Percentiles rank a stretch among this genome's conserved stretches.
Evolutionary conservation across 2,329 filamentous ascomycete genomes (phyloP).

Genomic region (Clarireedia homoeocarpa): DNA sequence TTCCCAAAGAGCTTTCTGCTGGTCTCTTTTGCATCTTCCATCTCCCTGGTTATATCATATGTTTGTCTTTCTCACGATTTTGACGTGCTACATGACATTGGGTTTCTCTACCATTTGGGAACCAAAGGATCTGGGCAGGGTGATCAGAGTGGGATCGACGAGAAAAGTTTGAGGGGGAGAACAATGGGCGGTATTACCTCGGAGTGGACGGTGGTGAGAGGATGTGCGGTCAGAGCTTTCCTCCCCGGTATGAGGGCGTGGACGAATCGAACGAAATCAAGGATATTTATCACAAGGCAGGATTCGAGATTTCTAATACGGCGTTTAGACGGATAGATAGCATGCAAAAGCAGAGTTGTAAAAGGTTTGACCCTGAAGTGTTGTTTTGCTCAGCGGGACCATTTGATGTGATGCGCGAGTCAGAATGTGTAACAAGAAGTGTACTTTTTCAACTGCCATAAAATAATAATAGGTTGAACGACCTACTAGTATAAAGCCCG

Average conservation of each 20-base stretch:
- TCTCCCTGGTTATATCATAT: slow-evolving; percentile 7
- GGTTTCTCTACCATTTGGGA: not conserved
- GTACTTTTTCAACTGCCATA: too few relatives aligned
- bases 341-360: not conserved
- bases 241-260: not conserved
- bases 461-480: not conserved
- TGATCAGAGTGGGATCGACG: not conserved
- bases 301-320: slow-evolving; percentile 7
- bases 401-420: too few relatives aligned
- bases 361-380: not conserved
- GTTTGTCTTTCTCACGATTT: slow-evolving; percentile 1
- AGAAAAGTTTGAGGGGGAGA: not conserved
- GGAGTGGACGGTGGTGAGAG: not conserved
- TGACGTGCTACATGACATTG: not conserved
- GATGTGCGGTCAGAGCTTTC: not conserved
- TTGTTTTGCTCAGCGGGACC: not conserved
- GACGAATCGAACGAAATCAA: not conserved
- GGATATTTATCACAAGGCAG: not conserved
- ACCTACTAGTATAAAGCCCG: too few relatives aligned
- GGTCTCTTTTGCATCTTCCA: slow-evolving; percentile 7
- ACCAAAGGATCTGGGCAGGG: not conserved
- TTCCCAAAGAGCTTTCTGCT: slow-evolving; percentile 5
- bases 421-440: too few relatives aligned
- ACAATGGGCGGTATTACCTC: not conserved
- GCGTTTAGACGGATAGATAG: slow-evolving; percentile 10